Base-by-base conservation (phyloP, 495 filamentous ascomycete species). In the Geopyxis carbonaria region DNA sequence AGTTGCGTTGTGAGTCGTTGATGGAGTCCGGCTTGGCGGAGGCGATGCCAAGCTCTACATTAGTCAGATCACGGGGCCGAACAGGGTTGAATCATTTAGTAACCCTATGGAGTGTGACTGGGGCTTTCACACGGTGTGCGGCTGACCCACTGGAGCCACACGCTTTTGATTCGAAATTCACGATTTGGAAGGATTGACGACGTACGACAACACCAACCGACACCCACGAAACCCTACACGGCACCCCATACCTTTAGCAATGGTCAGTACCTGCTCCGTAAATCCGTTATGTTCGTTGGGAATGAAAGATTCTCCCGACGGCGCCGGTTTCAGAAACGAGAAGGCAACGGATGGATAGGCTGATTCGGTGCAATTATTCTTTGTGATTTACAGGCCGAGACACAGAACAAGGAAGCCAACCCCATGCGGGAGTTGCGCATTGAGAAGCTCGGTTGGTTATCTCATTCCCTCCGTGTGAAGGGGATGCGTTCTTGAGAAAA, bases 391-490 rank as follows among this genome's bases (percentile, higher is more conserved):
- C 19, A 76, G 60, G 66, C 62, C 59, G 72, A 70, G 63, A 72
- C 85, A 59, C 85, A 95, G 70, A 67, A 83, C 60, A 87, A 95
- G 72, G 68, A 68, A 66, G 67, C 71, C 57, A 97, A 97, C 74
- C 86, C 89, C 66, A 95, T 95, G 91, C 80, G 84, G 68, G 86
- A 95, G 71, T 81, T 99, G 61, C 80, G 83, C 70, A 93, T 99
- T 70, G 83, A 93, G 69, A 99, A 99, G 74, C 83, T 99, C 66
- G 47, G 48, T 51, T 35, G 34, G 42, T 6, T 20, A 13, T 8
- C 16, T 33, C 15, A 6, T 33, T 8, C 15, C 31, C 31, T 8
- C 7, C 15, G 31, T 15, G 15, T 6, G 7, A 7, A 7, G 25
- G 25, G 7, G 13, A 7, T 28, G 7, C 25, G 25, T 7, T 7